These are phyloP conservation scores for Crithidia acanthocephali DNA, from an alignment of 208 protist species.

Conservation along the genomic window DNA sequence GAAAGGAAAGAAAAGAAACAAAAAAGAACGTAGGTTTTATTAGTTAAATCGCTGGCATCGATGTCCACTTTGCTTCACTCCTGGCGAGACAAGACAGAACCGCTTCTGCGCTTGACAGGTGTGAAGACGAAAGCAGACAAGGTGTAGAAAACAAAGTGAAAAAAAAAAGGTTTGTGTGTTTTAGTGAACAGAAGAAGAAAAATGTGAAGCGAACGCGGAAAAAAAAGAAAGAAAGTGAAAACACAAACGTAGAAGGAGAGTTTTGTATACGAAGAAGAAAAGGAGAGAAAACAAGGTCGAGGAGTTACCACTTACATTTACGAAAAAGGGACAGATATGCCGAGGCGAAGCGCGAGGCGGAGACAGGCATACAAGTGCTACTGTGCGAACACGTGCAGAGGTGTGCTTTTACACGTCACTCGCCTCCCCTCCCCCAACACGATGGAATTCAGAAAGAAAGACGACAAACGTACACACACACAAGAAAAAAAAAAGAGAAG, in stretches of 20 bases:
- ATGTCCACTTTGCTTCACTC: neutral
- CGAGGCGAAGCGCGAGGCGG: neutral
- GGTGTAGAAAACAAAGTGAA: no score
- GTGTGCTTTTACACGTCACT: neutral
- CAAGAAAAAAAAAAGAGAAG: no score
- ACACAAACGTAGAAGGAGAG: neutral
- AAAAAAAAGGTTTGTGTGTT: no score
- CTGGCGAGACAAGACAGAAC: neutral
- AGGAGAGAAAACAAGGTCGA: neutral
- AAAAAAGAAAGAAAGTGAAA: no score
- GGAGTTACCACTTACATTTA: neutral
- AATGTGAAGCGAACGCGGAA: neutral
- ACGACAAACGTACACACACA: no score
- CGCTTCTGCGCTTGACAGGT: neutral
- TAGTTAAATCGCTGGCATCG: neutral
- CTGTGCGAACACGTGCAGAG: neutral
- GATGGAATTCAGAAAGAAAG: no score
- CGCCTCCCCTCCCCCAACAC: no score
- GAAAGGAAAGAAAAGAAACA: neutral
- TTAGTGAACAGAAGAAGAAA: neutral
- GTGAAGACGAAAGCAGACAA: neutral
- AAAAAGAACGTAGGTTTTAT: slow-evolving; percentile 1
- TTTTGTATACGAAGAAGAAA: neutral
- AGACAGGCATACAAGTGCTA: neutral
- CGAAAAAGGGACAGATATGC: neutral